These are phyloP conservation scores for Kickxella alabastrina DNA, from an alignment of 192 early-diverging fungal species.

Conservation along the genomic window DNA sequence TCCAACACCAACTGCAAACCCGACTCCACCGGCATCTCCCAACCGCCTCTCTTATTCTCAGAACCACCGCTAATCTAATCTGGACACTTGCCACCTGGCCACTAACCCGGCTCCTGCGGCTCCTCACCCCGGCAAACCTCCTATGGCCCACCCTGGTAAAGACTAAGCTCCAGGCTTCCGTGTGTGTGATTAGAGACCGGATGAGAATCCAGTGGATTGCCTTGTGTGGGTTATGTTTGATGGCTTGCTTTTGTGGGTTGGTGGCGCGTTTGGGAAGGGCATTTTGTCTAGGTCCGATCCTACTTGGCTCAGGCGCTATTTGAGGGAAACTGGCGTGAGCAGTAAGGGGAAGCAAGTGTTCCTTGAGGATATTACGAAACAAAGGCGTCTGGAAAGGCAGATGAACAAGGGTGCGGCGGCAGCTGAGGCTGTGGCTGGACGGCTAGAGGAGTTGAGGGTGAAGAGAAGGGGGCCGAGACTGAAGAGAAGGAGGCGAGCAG, in stretches of 20 bases:
- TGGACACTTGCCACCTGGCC: too few species aligned
- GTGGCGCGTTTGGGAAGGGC: conserved; percentile 74
- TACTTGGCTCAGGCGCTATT: conserved; percentile 60
- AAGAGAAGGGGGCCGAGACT: too few species aligned
- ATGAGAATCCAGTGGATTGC: too few species aligned
- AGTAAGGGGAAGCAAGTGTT: too few species aligned
- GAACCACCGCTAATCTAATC: too few species aligned
- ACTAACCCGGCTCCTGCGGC: neutral
- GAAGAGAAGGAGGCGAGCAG: too few species aligned
- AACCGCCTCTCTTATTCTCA: neutral
- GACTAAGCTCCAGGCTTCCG: conserved; percentile 7
- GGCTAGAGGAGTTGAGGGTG: too few species aligned
- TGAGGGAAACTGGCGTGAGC: neutral
- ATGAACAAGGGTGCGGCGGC: too few species aligned
- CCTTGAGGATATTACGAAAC: conserved; percentile 36
- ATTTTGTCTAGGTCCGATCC: conserved; percentile 74
- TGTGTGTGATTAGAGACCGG: conserved; percentile 9
- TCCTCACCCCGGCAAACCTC: conserved; percentile 13
- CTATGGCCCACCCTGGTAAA: conserved; percentile 25
- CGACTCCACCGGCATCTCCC: neutral
- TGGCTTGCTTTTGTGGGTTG: conserved; percentile 51
- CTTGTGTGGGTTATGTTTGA: conserved; percentile 19
- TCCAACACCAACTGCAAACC: neutral
- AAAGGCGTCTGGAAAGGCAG: conserved; percentile 15
- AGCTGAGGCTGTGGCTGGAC: too few species aligned